Percentiles rank a stretch among this genome's conserved stretches.
Conservation (phyloP, 2,329 filamentous ascomycete genomes). For the Endocalyx cinctus region DNA sequence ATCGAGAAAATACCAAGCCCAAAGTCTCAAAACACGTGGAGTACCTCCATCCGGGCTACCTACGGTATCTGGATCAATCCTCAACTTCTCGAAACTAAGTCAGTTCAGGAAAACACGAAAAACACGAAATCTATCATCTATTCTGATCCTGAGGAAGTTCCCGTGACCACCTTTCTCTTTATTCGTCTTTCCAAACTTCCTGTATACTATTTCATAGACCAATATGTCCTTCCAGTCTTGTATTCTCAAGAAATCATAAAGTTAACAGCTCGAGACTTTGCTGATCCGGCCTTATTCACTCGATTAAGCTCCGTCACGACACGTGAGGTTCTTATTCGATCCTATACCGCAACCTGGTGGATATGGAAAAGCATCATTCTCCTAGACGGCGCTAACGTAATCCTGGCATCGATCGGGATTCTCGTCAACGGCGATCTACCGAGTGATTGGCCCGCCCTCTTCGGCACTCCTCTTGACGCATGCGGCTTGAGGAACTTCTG, state of each 20-base stretch:
- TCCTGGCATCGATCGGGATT: slow-evolving; percentile 2
- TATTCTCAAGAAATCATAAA: slow-evolving; percentile 2
- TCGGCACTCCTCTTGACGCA: background rate
- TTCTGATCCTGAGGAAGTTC: too few relatives aligned
- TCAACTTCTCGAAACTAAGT: background rate
- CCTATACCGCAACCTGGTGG: slow-evolving; percentile 3
- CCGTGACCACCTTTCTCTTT: background rate
- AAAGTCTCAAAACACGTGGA: background rate
- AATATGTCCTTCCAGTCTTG: background rate
- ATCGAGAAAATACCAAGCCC: slow-evolving; percentile 3
- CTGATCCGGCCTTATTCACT: background rate
- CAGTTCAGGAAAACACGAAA: background rate
- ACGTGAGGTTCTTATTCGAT: slow-evolving; percentile 1
- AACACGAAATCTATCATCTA: too few relatives aligned
- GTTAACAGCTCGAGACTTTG: slow-evolving; percentile 3
- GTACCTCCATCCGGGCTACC: background rate
- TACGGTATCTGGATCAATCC: slow-evolving; percentile 3
- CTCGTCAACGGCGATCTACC: slow-evolving; percentile 5
- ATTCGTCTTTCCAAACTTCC: background rate
- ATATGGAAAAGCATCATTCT: slow-evolving; percentile 7
- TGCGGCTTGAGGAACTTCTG: slow-evolving; percentile 9
- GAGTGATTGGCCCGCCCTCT: slow-evolving; percentile 8
- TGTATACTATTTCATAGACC: slow-evolving; percentile 2
- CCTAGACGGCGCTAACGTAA: slow-evolving; percentile 8
- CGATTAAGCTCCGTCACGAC: slow-evolving; percentile 1